Base-by-base conservation (phyloP, 164 flowering plant genomes). In the Aristolochia fimbriata region DNA sequence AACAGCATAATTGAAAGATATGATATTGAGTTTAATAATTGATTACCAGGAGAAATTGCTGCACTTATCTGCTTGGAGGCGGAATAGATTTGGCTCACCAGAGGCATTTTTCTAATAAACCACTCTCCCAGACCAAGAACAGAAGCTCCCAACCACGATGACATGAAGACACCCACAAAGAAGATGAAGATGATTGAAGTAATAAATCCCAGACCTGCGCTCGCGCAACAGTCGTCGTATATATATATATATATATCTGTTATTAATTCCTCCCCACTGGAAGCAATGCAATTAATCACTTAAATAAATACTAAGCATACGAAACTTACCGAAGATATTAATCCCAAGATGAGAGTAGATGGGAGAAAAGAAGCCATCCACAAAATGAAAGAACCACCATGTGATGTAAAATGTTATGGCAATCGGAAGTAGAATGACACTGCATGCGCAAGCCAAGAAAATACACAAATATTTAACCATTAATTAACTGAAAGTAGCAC, bases 341-440 rank as follows among this genome's bases (percentile, higher is more conserved):
- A 85, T 73, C 23, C 92, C 88, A 16, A 88, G 77, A 47, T 73
- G 81, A 23, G 55, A 65, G 67, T 82, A 88, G 41, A 87, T 60
- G 45, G 91, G 91, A 54, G 87, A 80, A 77, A 87, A 87, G 72
- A 87, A 80, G 13, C 86, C 91, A 75, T 88, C 96, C 65, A 82
- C 92, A 64, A 85, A 83, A 58, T 73, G 81, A 71, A 85, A 72
- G 70, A 88, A 81, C 81, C 90, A 80, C 96, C 96, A 88, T 24
- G 96, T 85, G 30, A 72, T 20, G 51, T 81, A 84, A 69, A 85
- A 81, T 37, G 96, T 88, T 51, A 85, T 79, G 37, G 96, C 88
- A 2, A 88, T 71, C 0, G 92, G 92, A 56, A 85, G 75, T 49
- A 88, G 78, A 70, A 88, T 82, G 17, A 88, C 96, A 65, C 96